phyloP scores from a whole-genome alignment of 129 eudicot species.

The Mikania micrantha region DNA sequence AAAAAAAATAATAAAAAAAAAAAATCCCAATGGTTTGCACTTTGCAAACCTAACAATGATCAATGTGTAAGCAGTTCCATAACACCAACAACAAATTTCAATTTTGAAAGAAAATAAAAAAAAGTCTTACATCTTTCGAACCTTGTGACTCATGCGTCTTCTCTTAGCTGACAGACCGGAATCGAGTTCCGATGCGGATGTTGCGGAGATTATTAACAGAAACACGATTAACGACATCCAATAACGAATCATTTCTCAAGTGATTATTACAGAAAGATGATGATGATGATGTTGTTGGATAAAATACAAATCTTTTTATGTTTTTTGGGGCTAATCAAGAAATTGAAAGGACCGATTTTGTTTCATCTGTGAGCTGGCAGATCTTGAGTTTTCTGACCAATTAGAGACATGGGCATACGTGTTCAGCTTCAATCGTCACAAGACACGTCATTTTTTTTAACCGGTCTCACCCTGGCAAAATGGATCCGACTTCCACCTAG shows the following conservation, averaged over 20 bases:
- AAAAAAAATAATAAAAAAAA: not conserved
- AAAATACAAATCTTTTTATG: not conserved
- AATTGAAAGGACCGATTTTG: not conserved
- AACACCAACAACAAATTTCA: too few species aligned
- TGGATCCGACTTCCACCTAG: too few species aligned
- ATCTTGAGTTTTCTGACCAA: conserved; percentile 1
- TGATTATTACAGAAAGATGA: too few species aligned
- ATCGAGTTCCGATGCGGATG: conserved; percentile 34
- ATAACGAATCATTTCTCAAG: conserved; percentile 16
- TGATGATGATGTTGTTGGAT: not conserved
- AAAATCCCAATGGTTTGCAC: not conserved
- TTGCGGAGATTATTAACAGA: conserved; percentile 35
- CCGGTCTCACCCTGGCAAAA: too few species aligned
- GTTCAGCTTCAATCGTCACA: not conserved
- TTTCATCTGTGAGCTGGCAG: conserved; percentile 13
- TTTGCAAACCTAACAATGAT: not conserved
- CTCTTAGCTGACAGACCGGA: conserved; percentile 41
- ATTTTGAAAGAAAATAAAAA: not conserved
- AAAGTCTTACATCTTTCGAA: conserved; percentile 67
- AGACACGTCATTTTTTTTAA: too few species aligned
- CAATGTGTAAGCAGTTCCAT: too few species aligned
- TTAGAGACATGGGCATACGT: not conserved
- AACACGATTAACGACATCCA: conserved; percentile 33
- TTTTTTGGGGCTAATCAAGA: conserved; percentile 9
- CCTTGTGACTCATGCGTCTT: conserved; percentile 65